Evolutionary conservation across 1,284 basidiomycete species (phyloP).

Genomic region (Afroboletus lepidellus): DNA sequence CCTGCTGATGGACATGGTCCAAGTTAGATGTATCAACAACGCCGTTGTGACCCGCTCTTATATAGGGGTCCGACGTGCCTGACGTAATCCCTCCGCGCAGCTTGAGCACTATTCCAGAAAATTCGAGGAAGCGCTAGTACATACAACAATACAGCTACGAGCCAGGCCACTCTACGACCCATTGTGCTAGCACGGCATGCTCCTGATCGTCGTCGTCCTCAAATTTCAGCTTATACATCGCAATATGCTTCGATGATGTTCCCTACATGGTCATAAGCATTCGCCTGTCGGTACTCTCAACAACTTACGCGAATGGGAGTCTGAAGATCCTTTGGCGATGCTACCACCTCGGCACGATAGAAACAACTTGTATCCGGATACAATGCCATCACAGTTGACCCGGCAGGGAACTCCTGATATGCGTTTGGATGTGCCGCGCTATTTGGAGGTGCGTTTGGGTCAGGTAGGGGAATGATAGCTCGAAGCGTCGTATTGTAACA

Average conservation of each 20-base stretch:
- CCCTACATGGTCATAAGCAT: constrained; percentile 21
- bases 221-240: constrained; percentile 73
- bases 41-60: not conserved
- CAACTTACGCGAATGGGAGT: constrained; percentile 48
- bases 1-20: constrained; percentile 63
- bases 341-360: constrained; percentile 77
- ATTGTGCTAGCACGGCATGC: constrained; percentile 66
- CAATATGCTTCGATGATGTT: constrained; percentile 43
- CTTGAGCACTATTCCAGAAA: constrained; percentile 20
- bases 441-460: constrained; percentile 55
- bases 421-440: constrained; percentile 62
- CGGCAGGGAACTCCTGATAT: constrained; percentile 68
- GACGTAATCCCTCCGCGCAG: constrained; percentile 21
- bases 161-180: constrained; percentile 75
- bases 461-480: constrained; percentile 74
- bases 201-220: constrained; percentile 82
- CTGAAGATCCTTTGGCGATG: constrained; percentile 58
- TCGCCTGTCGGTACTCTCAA: not conserved
- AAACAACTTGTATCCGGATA: constrained; percentile 87
- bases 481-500: constrained; percentile 66
- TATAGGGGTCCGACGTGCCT: constrained; percentile 17
- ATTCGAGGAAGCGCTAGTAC: not conserved
- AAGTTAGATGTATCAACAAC: too few species aligned
- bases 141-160: constrained; percentile 10
- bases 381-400: constrained; percentile 74